phyloP scores from a whole-genome alignment of 495 filamentous ascomycete genomes.

The Melanomma pulvis-pyrius region DNA sequence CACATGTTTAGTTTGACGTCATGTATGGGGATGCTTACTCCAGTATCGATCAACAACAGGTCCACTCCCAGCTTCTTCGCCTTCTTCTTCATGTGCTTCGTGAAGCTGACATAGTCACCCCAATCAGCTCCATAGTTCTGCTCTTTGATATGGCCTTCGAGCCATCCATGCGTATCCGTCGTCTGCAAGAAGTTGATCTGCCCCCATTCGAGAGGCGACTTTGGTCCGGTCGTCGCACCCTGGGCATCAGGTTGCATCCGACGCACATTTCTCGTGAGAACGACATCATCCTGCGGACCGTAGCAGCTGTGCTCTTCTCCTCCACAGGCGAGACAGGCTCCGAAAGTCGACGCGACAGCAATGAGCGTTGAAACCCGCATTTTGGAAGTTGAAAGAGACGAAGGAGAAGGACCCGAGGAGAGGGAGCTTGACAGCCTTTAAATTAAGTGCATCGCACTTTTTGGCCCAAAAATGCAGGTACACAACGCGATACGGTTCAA shows the following conservation, averaged over 20 bases:
- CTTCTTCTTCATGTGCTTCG: constrained; percentile 71
- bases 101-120: constrained; percentile 96
- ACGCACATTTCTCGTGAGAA: constrained; percentile 41
- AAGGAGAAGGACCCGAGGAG: background rate
- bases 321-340: constrained; percentile 36
- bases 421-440: background rate
- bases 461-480: background rate
- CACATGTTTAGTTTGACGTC: no score
- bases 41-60: constrained; percentile 87
- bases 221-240: constrained; percentile 45
- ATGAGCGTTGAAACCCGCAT: constrained; percentile 31
- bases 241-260: constrained; percentile 55
- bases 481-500: background rate
- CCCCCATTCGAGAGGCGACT: constrained; percentile 50
- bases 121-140: constrained; percentile 84
- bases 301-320: constrained; percentile 34
- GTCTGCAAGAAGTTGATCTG: constrained; percentile 54
- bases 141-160: constrained; percentile 52
- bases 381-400: background rate
- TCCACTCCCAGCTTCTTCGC: constrained; percentile 77
- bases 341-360: constrained; percentile 16
- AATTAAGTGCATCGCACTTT: background rate
- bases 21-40: constrained; percentile 48
- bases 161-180: constrained; percentile 54
- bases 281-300: constrained; percentile 41